Conservation (phyloP, 306 rosid genomes). For the Mimosa bimucronata region DNA sequence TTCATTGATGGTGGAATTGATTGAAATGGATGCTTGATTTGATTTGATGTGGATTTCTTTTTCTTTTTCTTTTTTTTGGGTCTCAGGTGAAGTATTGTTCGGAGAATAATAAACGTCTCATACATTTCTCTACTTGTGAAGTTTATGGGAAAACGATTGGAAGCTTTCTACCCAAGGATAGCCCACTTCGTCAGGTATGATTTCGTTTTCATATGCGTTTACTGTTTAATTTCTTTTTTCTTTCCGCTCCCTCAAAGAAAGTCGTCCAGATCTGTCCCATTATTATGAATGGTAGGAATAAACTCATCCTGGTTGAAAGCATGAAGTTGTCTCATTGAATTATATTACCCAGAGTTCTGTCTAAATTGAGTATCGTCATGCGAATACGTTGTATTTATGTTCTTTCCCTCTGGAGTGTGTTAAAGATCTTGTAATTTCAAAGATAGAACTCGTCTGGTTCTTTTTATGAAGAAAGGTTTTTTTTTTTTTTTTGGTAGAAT, state of each 20-base stretch:
- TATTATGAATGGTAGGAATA: background rate
- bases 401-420: background rate
- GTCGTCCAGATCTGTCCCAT: conserved; percentile 38
- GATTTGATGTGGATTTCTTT: conserved; percentile 30
- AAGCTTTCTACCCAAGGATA: conserved; percentile 92
- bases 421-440: background rate
- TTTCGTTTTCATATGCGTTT: conserved; percentile 36
- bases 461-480: background rate
- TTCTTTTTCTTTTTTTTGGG: too few relatives aligned
- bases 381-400: background rate
- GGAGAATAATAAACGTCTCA: conserved; percentile 83
- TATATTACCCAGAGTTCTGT: background rate
- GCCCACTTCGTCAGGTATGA: conserved; percentile 90
- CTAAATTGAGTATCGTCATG: background rate
- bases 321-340: background rate
- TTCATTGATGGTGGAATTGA: background rate
- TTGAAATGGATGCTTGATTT: conserved; percentile 45
- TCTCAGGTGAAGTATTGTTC: conserved; percentile 91
- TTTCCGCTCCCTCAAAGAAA: background rate
- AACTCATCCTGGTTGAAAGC: background rate
- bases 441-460: background rate
- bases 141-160: conserved; percentile 99
- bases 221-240: background rate
- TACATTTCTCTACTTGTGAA: conserved; percentile 99
- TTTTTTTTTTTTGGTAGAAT: background rate